Base-by-base conservation (phyloP, 176 grass and related monocot species). In the Puccinellia tenuiflora region DNA sequence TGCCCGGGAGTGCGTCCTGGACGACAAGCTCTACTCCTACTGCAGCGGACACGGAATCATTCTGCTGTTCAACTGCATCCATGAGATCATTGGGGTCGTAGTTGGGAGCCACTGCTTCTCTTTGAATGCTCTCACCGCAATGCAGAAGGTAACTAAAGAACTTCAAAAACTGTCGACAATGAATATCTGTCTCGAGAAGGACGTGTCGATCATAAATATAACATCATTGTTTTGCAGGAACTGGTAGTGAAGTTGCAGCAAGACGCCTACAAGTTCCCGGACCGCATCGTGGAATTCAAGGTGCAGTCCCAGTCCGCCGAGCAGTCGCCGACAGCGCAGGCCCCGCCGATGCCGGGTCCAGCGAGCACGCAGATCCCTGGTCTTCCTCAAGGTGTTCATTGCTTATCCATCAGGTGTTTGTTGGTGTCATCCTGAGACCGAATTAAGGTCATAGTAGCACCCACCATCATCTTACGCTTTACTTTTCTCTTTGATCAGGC, bases 1-100 rank as follows among this genome's bases (percentile, higher is more conserved):
- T 73, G 93, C 93, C 68, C 83, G 83, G 56, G 88, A 95, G 80
- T 95, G 90, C 75, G 54, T 86, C 59, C 83, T 85, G 51, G 79
- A 84, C 76, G 88, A 90, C 70, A 95, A 88, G 85, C 52, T 95
- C 54, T 92, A 92, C 90, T 95, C 88, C 14, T 92, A 92, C 52
- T 88, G 79, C 81, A 83, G 74, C 81, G 85, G 77, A 8, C 88
- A 88, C 51, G 93, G 88, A 9, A 72, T 92, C 53, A 28, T 90
- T 0, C 93, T 92, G 26, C 79, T 95, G 7, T 92, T 95, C 80
- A 88, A 88, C 59, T 85, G 85, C 79, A 88, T 95, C 81, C 71
- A 88, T 83, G 88, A 88, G 33, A 83, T 88, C 22, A 76, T 95
- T 18, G 93, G 90, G 10, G 83, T 85, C 1, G 73, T 95, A 48